Base-by-base conservation (phyloP, 2,329 filamentous ascomycete genomes). In the Phoma sp. region DNA sequence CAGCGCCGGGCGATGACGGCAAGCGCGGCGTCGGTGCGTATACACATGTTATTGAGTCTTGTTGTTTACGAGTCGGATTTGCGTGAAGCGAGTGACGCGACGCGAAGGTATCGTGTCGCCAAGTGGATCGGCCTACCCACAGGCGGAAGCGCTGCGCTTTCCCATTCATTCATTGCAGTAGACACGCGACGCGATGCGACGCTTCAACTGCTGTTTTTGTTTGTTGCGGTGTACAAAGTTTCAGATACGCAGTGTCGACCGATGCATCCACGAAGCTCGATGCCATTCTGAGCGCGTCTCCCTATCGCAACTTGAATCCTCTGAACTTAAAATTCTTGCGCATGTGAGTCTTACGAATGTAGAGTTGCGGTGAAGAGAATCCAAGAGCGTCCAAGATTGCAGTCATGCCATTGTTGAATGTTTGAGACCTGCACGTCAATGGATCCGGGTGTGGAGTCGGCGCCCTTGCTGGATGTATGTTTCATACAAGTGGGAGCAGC, bases 1-100 rank as follows among this genome's bases (percentile, higher is more conserved):
- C 28, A 30, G 4, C 37, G 37, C 28, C 40, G 40, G 40, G 14
- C 40, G 40, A 42, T 42, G 40, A 42, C 40, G 40, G 40, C 40
- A 30, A 42, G 38, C n/a, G n/a, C n/a, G n/a, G n/a, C n/a, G n/a
- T n/a, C n/a, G n/a, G n/a, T n/a, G n/a, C n/a, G n/a, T n/a, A n/a
- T n/a, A n/a, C n/a, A n/a, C n/a, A n/a, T n/a, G n/a, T n/a, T n/a
- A n/a, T n/a, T n/a, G n/a, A n/a, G n/a, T n/a, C n/a, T n/a, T n/a
- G n/a, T n/a, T n/a, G n/a, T n/a, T n/a, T n/a, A n/a, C n/a, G n/a
- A n/a, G n/a, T n/a, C n/a, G n/a, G n/a, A n/a, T n/a, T 21, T 34
- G 40, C n/a, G 18, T 10, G 23, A 21, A n/a, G n/a, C n/a, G n/a
- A n/a, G n/a, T n/a, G 12, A 7, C 3, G 10, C 6, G 14, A 10